phyloP scores from a whole-genome alignment of 2,329 filamentous ascomycete species.

The Venturia asperata region DNA sequence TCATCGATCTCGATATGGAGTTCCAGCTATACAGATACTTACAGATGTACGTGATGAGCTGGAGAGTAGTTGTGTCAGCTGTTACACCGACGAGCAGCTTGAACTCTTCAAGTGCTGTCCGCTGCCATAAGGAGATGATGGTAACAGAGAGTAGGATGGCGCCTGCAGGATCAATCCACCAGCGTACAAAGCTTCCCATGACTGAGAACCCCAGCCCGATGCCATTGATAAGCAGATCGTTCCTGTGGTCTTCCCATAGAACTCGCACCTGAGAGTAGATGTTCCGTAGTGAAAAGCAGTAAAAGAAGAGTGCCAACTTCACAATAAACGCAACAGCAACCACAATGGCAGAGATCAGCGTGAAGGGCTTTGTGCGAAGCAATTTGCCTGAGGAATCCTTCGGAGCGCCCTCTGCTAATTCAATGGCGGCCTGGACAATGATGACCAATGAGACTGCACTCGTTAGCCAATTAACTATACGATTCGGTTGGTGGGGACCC shows the following conservation, averaged over 20 bases:
- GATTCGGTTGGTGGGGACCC: not conserved
- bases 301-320: constrained; percentile 77
- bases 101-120: constrained; percentile 83
- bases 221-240: constrained; percentile 94
- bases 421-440: constrained; percentile 75
- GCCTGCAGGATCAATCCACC: constrained; percentile 94
- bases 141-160: constrained; percentile 75
- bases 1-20: not conserved
- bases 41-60: constrained; percentile 93
- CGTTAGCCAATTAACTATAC: constrained; percentile 90
- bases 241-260: constrained; percentile 93
- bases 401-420: constrained; percentile 51
- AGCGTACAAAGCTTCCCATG: constrained; percentile 33
- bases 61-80: constrained; percentile 76
- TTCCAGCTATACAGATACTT: constrained; percentile 25
- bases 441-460: constrained; percentile 84
- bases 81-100: constrained; percentile 83
- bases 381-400: constrained; percentile 28
- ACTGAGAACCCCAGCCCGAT: constrained; percentile 49
- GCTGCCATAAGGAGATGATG: constrained; percentile 73
- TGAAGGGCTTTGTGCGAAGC: constrained; percentile 55
- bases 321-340: constrained; percentile 78
- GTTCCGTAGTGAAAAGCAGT: constrained; percentile 86
- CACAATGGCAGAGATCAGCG: constrained; percentile 76
- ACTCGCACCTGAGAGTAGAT: constrained; percentile 89